These are phyloP conservation scores for Floccularia luteovirens DNA, from an alignment of 768 basidiomycete genomes.

Conservation along the genomic window DNA sequence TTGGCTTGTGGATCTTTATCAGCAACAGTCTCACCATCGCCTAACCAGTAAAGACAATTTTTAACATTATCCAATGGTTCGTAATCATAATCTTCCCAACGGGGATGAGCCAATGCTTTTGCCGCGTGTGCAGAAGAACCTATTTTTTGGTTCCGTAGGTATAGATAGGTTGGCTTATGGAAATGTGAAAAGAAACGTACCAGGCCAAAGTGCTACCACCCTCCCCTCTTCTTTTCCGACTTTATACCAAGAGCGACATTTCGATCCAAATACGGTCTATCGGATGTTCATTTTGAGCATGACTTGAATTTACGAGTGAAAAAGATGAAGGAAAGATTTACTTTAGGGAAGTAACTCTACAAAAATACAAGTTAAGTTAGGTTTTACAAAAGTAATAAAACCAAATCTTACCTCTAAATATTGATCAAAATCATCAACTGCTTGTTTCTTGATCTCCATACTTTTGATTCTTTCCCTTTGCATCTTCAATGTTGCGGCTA, in stretches of 20 bases:
- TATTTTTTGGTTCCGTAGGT: constrained; percentile 8
- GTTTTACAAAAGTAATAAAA: not conserved
- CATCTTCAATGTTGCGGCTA: constrained; percentile 48
- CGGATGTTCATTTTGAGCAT: not conserved
- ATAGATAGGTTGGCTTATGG: not conserved
- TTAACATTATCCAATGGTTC: constrained; percentile 31
- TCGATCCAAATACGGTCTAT: constrained; percentile 50
- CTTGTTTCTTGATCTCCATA: constrained; percentile 50
- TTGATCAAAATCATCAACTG: constrained; percentile 54
- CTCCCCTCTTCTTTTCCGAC: constrained; percentile 50
- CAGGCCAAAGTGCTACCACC: constrained; percentile 53
- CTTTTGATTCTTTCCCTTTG: constrained; percentile 56
- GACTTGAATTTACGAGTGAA: not conserved
- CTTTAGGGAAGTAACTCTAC: constrained; percentile 42
- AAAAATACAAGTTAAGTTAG: constrained; percentile 3
- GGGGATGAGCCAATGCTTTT: constrained; percentile 40
- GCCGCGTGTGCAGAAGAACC: constrained; percentile 47
- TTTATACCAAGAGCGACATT: constrained; percentile 63
- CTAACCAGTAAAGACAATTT: constrained; percentile 53
- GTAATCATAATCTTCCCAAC: constrained; percentile 61
- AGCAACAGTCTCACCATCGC: constrained; percentile 49
- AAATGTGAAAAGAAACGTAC: constrained; percentile 17
- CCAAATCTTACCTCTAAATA: constrained; percentile 43
- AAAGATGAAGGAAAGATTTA: constrained; percentile 9
- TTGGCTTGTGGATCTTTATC: constrained; percentile 29